These are phyloP conservation scores for Entomortierella beljakovae DNA, from an alignment of 192 early-diverging fungal genomes.

Conservation along the genomic window DNA sequence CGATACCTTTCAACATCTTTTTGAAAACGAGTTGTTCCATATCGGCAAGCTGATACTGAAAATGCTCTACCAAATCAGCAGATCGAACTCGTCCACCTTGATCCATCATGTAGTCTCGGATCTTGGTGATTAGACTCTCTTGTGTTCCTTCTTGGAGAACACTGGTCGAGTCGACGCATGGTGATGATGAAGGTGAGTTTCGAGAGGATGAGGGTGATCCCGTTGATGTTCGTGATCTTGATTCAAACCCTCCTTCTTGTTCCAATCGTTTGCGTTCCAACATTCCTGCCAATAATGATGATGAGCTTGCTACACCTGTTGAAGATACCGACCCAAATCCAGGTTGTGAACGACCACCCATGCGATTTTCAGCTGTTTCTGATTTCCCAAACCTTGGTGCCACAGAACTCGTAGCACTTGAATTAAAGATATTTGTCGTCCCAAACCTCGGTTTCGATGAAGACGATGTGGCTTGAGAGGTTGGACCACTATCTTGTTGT, in stretches of 20 bases:
- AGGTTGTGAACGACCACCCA: not conserved
- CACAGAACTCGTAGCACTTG: not conserved
- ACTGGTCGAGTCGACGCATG: conserved; percentile 6
- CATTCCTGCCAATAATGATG: conserved; percentile 55
- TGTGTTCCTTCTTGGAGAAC: conserved; percentile 26
- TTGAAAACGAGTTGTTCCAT: conserved; percentile 69
- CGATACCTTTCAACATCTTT: conserved; percentile 77
- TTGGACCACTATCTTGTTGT: conserved; percentile 35
- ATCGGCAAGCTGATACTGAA: conserved; percentile 60
- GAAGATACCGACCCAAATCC: conserved; percentile 30
- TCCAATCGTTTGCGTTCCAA: conserved; percentile 54
- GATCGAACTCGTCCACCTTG: conserved; percentile 60
- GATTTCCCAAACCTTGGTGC: conserved; percentile 19
- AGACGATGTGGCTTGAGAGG: conserved; percentile 12
- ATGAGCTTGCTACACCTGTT: conserved; percentile 22
- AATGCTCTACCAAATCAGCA: conserved; percentile 62
- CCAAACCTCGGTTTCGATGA: conserved; percentile 49
- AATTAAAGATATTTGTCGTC: conserved; percentile 44
- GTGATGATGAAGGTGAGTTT: not conserved
- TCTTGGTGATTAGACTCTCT: conserved; percentile 60
- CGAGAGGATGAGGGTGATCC: not conserved
- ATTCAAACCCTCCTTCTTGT: conserved; percentile 11
- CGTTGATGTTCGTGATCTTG: not conserved
- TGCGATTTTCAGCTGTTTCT: conserved; percentile 9
- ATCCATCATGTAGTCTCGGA: conserved; percentile 66